Base-by-base conservation (phyloP, 2,329 filamentous ascomycete genomes). In the Aspergillus thermomutatus region DNA sequence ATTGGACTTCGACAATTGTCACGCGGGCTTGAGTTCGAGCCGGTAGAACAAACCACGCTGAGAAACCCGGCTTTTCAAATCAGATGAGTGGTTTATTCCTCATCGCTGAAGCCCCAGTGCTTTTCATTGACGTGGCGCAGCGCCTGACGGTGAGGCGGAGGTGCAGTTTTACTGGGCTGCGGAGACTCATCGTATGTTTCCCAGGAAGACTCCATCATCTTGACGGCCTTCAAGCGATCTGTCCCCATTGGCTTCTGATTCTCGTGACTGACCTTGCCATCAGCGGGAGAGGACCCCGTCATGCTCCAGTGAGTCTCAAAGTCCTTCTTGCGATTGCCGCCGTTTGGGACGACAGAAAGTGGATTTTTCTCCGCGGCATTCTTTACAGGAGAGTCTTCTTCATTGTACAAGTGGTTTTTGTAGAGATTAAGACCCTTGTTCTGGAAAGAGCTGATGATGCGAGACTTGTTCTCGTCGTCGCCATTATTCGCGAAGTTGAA, bases 401-500 rank as follows among this genome's bases (percentile, higher is more conserved):
- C 83, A 65, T 83, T 81, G 57, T 85, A 88, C 34, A 94, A 70
- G 57, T 90, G 87, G 74, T 93, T 89, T 68, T 91, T 82, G 78
- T 96, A 96, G 47, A 96, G 80, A 27, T 83, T 82, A 46, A 88
- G 78, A 6, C 87, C 87, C 55, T 84, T 85, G 73, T 91, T 91
- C 56, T 86, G 82, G 40, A 75, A 80, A n/a, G 80, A 74, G 41
- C 77, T 75, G 62, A 78, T 78, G 40, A 71, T 68, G 25, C 73
- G 69, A 26, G 66, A 59, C 48, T 72, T 67, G 54, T 82, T 79
- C 7, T 78, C 80, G 17, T 80, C 83, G 50, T 84, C 86, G 55
- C 92, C 86, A 56, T 92, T 87, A 69, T 97, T 92, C 53, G 84
- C 80, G 66, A 97, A 83, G 59, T 94, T 87, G 69, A 96, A 97